A percentile compares a stretch with the other conserved stretches of the same genome.
phyloP scores from a whole-genome alignment of 129 eudicot species.

The Erigeron canadensis region DNA sequence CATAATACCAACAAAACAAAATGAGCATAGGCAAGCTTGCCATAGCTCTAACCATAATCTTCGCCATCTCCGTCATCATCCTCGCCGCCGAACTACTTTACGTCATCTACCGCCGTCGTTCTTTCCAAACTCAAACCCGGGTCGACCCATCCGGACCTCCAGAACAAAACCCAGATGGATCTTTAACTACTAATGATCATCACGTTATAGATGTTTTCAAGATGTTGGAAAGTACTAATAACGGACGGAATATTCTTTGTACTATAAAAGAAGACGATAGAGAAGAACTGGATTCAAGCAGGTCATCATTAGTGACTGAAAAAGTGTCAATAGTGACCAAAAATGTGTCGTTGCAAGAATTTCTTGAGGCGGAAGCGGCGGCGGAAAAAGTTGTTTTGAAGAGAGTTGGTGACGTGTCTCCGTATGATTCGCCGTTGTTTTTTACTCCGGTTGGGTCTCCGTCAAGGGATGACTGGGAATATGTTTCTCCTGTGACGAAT shows the following conservation, averaged over 20 bases:
- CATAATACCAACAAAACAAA: neutral
- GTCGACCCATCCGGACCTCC: conserved; percentile 36
- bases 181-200: conserved; percentile 21
- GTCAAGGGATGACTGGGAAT: conserved; percentile 1
- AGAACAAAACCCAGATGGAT: neutral
- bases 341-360: conserved; percentile 34
- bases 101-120: conserved; percentile 57
- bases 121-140: conserved; percentile 26
- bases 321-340: neutral
- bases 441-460: conserved; percentile 69
- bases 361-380: conserved; percentile 26
- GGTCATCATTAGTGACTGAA: no score
- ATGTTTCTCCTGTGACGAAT: conserved; percentile 27
- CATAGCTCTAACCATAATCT: conserved; percentile 43
- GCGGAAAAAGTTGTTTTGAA: conserved; percentile 1
- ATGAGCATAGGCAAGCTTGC: conserved; percentile 51
- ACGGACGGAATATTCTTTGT: conserved; percentile 39
- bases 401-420: conserved; percentile 30
- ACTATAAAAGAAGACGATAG: conserved; percentile 73
- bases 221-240: conserved; percentile 28
- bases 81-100: conserved; percentile 58
- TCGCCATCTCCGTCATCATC: conserved; percentile 44
- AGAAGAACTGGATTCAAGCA: conserved; percentile 34
- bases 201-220: conserved; percentile 48
- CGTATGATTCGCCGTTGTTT: conserved; percentile 60